Evolutionary conservation across 2,329 filamentous ascomycete genomes (phyloP).

Genomic region (Colletotrichum scovillei): DNA sequence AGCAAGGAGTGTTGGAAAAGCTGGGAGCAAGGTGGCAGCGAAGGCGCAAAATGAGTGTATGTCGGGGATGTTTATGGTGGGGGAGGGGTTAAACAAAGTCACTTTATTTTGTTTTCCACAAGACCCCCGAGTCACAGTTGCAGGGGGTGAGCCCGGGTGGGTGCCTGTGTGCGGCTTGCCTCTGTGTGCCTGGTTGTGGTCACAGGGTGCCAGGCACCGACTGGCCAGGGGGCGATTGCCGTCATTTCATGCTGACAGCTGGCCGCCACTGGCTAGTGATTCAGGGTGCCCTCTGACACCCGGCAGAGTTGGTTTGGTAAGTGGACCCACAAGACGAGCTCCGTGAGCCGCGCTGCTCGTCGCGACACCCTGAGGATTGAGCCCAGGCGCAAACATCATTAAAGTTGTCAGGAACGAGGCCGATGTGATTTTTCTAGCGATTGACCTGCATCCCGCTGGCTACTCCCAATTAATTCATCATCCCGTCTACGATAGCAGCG

Average conservation of each 20-base stretch:
- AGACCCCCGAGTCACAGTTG: conserved; percentile 22
- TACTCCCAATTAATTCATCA: neutral
- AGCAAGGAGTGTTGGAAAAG: neutral
- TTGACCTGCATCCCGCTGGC: neutral
- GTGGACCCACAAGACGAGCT: conserved; percentile 27
- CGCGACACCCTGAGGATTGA: conserved; percentile 22
- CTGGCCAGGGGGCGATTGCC: neutral
- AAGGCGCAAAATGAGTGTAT: conserved; percentile 33
- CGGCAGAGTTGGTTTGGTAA: neutral
- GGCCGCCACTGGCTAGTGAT: neutral
- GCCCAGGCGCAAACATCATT: conserved; percentile 34
- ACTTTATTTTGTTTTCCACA: conserved; percentile 26
- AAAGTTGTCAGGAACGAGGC: conserved; percentile 21
- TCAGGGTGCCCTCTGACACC: neutral
- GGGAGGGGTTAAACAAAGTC: conserved; percentile 32
- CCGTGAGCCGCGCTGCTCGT: conserved; percentile 28
- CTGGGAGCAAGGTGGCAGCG: conserved; percentile 14
- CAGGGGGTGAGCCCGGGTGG: conserved; percentile 20
- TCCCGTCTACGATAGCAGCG: neutral
- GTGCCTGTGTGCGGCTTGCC: neutral
- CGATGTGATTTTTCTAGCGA: conserved; percentile 4
- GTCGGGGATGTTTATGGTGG: conserved; percentile 30
- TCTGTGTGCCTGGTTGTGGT: conserved; percentile 9
- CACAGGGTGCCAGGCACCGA: neutral
- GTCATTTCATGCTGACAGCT: neutral